Percentiles rank a stretch among this genome's conserved stretches.
Evolutionary conservation across 768 basidiomycete species (phyloP).

Genomic region (Leucocoprinus birnbaumii): DNA sequence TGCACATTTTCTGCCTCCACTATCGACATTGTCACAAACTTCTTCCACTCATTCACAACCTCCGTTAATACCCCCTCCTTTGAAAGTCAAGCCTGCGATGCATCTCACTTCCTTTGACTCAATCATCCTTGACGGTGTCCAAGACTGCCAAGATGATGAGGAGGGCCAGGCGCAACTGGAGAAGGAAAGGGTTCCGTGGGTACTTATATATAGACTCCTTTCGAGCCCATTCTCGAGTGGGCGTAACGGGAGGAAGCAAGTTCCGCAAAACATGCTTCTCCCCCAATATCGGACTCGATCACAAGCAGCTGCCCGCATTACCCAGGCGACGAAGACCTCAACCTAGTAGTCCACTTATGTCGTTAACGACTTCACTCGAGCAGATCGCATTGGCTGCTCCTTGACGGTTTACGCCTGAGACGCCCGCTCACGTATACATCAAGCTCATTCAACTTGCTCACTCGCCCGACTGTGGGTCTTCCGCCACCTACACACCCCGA

Average conservation of each 20-base stretch:
- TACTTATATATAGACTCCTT: conserved; percentile 60
- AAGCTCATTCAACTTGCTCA: conserved; percentile 20
- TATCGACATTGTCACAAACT: not conserved
- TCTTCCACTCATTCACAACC: conserved; percentile 14
- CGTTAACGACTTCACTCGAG: conserved; percentile 42
- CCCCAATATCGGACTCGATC: conserved; percentile 3
- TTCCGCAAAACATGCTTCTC: not conserved
- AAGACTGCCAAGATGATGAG: conserved; percentile 71
- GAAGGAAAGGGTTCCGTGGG: conserved; percentile 68
- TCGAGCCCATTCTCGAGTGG: conserved; percentile 26
- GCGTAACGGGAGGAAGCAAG: conserved; percentile 7
- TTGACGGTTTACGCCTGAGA: conserved; percentile 3
- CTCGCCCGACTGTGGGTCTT: conserved; percentile 6
- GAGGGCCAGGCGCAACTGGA: conserved; percentile 63
- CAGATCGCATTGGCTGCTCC: conserved; percentile 40
- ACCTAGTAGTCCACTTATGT: conserved; percentile 36
- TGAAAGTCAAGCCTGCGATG: conserved; percentile 16
- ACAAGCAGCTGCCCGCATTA: conserved; percentile 23
- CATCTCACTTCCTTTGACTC: conserved; percentile 67
- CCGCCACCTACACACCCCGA: conserved; percentile 55
- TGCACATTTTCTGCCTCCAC: conserved; percentile 17
- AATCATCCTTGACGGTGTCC: conserved; percentile 70
- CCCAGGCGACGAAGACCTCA: conserved; percentile 26
- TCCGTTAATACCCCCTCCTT: conserved; percentile 14
- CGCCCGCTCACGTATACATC: conserved; percentile 7